Evolutionary conservation across 1,284 basidiomycete species (phyloP).

Genomic region (Heterobasidion parviporum): DNA sequence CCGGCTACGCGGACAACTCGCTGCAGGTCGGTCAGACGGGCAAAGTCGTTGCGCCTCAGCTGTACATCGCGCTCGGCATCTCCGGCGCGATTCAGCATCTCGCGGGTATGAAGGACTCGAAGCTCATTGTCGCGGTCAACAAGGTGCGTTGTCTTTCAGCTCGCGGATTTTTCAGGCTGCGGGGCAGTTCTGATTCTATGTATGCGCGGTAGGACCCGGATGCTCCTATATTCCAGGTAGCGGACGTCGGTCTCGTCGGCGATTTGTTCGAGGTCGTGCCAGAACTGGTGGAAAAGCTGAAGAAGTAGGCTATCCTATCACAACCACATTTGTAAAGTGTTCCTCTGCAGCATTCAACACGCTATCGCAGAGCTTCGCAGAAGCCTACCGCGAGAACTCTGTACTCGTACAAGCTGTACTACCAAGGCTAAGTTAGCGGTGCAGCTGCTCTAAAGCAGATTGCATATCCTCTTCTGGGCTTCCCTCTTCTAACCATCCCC

Average conservation of each 20-base stretch:
- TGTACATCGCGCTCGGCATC: slow-evolving; percentile 96
- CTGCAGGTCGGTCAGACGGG: slow-evolving; percentile 99
- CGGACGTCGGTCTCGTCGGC: slow-evolving; percentile 91
- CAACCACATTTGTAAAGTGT: no score
- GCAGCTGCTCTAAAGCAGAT: slow-evolving; percentile 6
- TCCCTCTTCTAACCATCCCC: slow-evolving; percentile 18
- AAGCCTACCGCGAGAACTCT: no score
- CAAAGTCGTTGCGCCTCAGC: slow-evolving; percentile 90
- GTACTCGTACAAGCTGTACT: no score
- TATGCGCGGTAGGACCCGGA: slow-evolving; percentile 70
- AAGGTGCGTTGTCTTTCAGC: slow-evolving; percentile 49
- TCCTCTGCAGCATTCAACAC: no score
- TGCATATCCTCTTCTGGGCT: slow-evolving; percentile 15
- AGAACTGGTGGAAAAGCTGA: slow-evolving; percentile 79
- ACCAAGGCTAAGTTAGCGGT: no score
- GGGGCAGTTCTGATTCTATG: not conserved
- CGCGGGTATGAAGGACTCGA: slow-evolving; percentile 99
- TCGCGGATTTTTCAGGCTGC: not conserved
- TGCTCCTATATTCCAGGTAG: slow-evolving; percentile 98
- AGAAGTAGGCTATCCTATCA: slow-evolving; percentile 30
- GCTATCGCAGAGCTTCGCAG: no score
- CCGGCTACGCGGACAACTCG: slow-evolving; percentile 97
- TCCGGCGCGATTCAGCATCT: slow-evolving; percentile 98
- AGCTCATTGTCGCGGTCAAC: slow-evolving; percentile 97
- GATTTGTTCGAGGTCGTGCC: slow-evolving; percentile 89